A percentile compares a stretch with the other conserved stretches of the same genome.
phyloP scores from a whole-genome alignment of 306 rosid species.

The Cucumis hystrix region DNA sequence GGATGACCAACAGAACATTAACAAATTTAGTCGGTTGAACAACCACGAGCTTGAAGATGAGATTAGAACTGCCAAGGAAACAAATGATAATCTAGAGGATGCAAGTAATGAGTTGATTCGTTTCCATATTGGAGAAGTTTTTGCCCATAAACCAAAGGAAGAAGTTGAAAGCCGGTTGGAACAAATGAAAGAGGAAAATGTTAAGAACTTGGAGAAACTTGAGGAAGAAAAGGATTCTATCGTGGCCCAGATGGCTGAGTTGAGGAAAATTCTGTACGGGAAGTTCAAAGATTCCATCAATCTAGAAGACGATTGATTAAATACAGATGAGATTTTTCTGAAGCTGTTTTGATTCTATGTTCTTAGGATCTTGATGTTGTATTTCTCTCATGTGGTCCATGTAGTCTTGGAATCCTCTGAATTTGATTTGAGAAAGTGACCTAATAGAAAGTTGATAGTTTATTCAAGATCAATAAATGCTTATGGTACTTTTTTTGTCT shows the following conservation, averaged over 20 bases:
- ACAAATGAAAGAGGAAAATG: slow-evolving; percentile 52
- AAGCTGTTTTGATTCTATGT: neutral
- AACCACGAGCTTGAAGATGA: slow-evolving; percentile 94
- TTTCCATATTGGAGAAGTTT: slow-evolving; percentile 85
- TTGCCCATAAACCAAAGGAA: slow-evolving; percentile 77
- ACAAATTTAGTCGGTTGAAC: slow-evolving; percentile 80
- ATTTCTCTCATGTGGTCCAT: neutral
- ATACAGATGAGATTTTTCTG: slow-evolving; percentile 3
- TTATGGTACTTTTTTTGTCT: neutral
- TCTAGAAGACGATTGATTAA: slow-evolving; percentile 92
- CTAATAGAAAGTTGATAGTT: neutral
- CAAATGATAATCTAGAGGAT: slow-evolving; percentile 79
- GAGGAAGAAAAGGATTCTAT: slow-evolving; percentile 58
- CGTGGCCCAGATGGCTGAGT: slow-evolving; percentile 63
- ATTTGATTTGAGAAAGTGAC: neutral
- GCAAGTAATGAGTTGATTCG: slow-evolving; percentile 82
- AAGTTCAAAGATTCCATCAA: slow-evolving; percentile 95
- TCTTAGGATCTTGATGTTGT: neutral
- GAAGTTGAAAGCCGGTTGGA: slow-evolving; percentile 81
- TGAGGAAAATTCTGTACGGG: slow-evolving; percentile 71
- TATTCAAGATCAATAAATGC: neutral
- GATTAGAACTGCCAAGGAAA: slow-evolving; percentile 68
- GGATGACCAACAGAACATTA: slow-evolving; percentile 77
- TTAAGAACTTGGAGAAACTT: slow-evolving; percentile 55
- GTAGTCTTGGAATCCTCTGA: neutral